phyloP scores from a whole-genome alignment of 495 filamentous ascomycete genomes.

The Barbatosphaeria neglecta region DNA sequence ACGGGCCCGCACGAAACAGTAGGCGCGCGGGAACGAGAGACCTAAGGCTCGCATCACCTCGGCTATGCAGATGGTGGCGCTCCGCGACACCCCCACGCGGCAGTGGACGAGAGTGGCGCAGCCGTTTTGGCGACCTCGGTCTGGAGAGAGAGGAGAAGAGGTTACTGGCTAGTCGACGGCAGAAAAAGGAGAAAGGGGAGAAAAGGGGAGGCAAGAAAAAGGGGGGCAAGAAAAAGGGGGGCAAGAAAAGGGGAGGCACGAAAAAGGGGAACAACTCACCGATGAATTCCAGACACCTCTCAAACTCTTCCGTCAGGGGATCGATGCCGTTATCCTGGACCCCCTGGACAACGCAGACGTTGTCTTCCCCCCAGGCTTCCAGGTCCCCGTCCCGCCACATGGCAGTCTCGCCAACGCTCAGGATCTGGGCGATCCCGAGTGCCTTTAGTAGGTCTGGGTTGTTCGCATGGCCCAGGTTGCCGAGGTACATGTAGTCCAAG shows the following conservation, averaged over 20 bases:
- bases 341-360: constrained; percentile 64
- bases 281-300: constrained; percentile 81
- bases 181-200: background rate
- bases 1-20: constrained; percentile 90
- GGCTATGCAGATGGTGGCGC: constrained; percentile 95
- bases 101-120: constrained; percentile 93
- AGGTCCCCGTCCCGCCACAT: constrained; percentile 62
- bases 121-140: constrained; percentile 58
- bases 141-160: constrained; percentile 28
- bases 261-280: constrained; percentile 42
- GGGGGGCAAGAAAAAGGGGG: background rate
- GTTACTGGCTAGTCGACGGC: constrained; percentile 1
- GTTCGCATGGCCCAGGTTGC: constrained; percentile 85
- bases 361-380: constrained; percentile 57
- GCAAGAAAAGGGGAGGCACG: background rate
- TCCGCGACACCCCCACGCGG: constrained; percentile 87
- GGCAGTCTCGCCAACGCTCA: constrained; percentile 88
- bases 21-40: constrained; percentile 82
- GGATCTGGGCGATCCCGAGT: constrained; percentile 74
- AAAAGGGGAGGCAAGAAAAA: background rate
- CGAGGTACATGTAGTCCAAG: constrained; percentile 89
- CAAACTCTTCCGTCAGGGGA: constrained; percentile 76
- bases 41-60: constrained; percentile 79
- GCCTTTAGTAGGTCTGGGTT: constrained; percentile 71
- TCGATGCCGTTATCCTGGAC: constrained; percentile 98